phyloP scores from a whole-genome alignment of 2,329 filamentous ascomycete species.

The Beauveria caledonica region DNA sequence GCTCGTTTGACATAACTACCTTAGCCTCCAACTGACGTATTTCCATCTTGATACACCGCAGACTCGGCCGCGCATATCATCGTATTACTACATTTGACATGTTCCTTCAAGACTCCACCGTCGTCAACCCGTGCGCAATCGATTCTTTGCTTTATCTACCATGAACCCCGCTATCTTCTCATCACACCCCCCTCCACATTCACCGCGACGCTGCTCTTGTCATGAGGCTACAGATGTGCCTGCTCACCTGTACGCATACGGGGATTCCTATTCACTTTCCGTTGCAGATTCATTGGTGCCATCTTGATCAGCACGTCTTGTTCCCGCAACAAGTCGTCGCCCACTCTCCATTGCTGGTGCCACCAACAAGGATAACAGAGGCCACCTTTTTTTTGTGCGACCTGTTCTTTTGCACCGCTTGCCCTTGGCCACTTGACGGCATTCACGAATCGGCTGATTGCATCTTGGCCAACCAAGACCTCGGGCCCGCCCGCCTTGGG shows the following conservation, averaged over 20 bases:
- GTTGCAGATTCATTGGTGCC: background rate
- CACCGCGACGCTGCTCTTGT: conserved; percentile 4
- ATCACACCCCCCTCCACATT: conserved; percentile 4
- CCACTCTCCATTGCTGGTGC: background rate
- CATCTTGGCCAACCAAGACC: background rate
- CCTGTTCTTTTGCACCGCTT: background rate
- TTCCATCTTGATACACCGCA: background rate
- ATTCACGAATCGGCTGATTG: conserved; percentile 7
- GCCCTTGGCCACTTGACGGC: background rate
- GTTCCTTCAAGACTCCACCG: background rate
- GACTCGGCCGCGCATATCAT: too few species aligned
- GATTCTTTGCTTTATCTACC: background rate
- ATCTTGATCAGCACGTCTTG: background rate
- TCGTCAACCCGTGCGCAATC: background rate
- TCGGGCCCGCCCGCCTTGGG: background rate
- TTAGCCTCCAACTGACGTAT: background rate
- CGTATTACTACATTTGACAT: background rate
- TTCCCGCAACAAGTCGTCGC: too few species aligned
- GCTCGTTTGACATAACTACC: background rate
- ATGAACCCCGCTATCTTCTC: background rate
- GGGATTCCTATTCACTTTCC: background rate
- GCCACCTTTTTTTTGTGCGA: background rate
- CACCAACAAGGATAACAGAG: background rate
- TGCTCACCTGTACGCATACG: background rate
- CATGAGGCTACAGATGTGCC: background rate